Conservation (phyloP, 495 filamentous ascomycete genomes). For the Staphylotrichum tortipilum region DNA sequence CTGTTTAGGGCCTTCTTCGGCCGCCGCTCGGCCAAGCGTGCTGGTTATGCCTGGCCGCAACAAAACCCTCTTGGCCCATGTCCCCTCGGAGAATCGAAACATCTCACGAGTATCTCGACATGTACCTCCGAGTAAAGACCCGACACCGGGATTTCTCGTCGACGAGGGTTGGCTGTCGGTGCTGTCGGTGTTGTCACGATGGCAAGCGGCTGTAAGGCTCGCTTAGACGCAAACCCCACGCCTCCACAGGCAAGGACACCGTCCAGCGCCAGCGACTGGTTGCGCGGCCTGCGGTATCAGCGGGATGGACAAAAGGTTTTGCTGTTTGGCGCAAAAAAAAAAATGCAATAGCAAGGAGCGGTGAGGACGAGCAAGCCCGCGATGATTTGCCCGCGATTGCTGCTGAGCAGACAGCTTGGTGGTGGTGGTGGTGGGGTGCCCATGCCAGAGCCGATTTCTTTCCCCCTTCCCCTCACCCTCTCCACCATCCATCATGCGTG, state of each 20-base stretch:
- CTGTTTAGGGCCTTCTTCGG: background rate
- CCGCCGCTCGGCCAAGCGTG: background rate
- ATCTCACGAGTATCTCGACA: no score
- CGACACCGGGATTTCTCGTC: background rate
- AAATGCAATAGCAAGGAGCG: slow-evolving; percentile 19
- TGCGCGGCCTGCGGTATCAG: background rate
- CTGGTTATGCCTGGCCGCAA: no score
- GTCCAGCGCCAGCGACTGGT: background rate
- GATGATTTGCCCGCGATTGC: slow-evolving; percentile 11
- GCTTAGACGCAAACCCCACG: background rate
- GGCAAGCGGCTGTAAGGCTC: background rate
- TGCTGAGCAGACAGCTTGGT: background rate
- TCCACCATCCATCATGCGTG: no score
- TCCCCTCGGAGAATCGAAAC: no score
- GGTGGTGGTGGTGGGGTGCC: background rate
- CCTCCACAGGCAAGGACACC: background rate
- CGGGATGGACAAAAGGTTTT: background rate
- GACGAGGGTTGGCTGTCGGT: no score
- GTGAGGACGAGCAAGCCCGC: slow-evolving; percentile 8
- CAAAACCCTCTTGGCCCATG: no score
- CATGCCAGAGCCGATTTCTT: background rate
- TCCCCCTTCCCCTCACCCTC: slow-evolving; percentile 9
- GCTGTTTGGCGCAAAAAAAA: background rate
- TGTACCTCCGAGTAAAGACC: background rate
- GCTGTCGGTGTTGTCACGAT: no score